phyloP scores from a whole-genome alignment of 306 rosid species.

The Fagus crenata region DNA sequence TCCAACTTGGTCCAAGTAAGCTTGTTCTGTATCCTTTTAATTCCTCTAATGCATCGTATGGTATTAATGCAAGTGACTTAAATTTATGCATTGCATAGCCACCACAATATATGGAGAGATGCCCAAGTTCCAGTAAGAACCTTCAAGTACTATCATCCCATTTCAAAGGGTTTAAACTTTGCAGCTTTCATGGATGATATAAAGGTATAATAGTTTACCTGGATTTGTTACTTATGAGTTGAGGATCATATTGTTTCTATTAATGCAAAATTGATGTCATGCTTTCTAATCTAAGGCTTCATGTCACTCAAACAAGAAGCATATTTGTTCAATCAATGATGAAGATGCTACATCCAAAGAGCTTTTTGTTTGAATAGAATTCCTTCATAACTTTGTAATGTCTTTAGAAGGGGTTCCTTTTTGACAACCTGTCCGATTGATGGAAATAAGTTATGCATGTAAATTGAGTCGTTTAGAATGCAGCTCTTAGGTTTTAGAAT shows the following conservation, averaged over 20 bases:
- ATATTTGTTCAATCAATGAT: background rate
- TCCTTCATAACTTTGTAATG: background rate
- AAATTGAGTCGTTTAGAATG: too few relatives aligned
- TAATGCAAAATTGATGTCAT: background rate
- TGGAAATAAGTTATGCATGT: background rate
- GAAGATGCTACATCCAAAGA: background rate
- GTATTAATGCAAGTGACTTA: background rate
- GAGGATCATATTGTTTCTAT: background rate
- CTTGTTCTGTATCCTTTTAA: background rate
- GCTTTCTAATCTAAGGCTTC: background rate
- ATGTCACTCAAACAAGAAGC: conserved; percentile 8
- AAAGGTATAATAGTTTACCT: conserved; percentile 28
- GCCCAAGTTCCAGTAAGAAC: conserved; percentile 37
- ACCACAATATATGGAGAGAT: conserved; percentile 43
- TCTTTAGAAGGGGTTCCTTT: background rate
- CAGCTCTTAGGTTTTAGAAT: too few relatives aligned
- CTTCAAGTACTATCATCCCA: conserved; percentile 36
- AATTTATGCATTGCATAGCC: conserved; percentile 25
- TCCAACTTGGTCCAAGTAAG: conserved; percentile 49
- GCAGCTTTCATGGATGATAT: conserved; percentile 39
- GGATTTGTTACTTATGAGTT: background rate
- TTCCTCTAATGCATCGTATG: background rate
- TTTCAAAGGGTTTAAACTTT: conserved; percentile 38
- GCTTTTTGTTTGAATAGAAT: background rate
- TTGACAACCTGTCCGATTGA: too few relatives aligned